A percentile compares a stretch with the other conserved stretches of the same genome.
Conservation (phyloP, 257 asterid genomes). For the Nicotiana knightiana region DNA sequence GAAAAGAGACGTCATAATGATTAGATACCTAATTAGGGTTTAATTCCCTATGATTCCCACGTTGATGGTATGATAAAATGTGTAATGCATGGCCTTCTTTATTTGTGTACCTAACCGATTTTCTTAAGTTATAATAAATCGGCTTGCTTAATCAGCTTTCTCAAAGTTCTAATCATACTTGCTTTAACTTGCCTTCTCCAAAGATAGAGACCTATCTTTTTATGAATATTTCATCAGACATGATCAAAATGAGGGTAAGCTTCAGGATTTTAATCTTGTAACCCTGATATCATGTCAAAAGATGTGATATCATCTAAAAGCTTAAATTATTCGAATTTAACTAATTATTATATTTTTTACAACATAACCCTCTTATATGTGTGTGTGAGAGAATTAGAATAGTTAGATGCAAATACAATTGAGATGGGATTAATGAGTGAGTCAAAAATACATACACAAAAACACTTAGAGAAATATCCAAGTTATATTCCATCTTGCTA, state of each 20-base stretch:
- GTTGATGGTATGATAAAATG: not conserved
- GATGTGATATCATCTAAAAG: too few species aligned
- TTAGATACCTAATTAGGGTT: not conserved
- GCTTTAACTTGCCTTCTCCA: not conserved
- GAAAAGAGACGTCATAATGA: not conserved
- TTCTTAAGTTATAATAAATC: not conserved
- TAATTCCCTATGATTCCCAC: not conserved
- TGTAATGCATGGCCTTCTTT: not conserved
- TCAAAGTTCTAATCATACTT: not conserved
- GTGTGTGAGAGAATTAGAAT: too few species aligned
- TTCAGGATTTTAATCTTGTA: too few species aligned
- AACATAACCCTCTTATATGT: too few species aligned
- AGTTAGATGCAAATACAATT: not conserved
- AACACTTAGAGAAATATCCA: not conserved
- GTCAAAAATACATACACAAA: not conserved
- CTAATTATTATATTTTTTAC: too few species aligned
- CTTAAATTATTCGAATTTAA: too few species aligned
- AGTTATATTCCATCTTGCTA: constrained; percentile 1
- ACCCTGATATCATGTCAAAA: too few species aligned
- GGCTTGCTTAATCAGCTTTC: not conserved
- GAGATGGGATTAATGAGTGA: not conserved
- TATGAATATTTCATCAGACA: not conserved
- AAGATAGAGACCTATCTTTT: not conserved
- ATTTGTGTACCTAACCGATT: not conserved
- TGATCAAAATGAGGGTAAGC: too few species aligned